Evolutionary conservation across 768 basidiomycete species (phyloP).

Genomic region (Neoboletus subvelutipes): DNA sequence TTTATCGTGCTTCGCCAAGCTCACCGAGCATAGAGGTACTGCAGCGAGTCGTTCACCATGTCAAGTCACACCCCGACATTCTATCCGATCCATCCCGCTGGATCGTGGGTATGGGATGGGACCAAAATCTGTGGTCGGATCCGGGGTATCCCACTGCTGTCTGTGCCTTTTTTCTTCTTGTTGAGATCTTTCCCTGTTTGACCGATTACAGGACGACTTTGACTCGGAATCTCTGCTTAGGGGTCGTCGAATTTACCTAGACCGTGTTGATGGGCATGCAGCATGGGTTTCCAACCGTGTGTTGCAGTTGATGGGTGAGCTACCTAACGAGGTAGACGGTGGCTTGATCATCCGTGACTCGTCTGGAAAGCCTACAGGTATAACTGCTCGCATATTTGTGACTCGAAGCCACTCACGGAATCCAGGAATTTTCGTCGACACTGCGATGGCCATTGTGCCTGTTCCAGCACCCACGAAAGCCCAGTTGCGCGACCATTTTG

Average conservation of each 20-base stretch:
- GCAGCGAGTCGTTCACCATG: constrained; percentile 55
- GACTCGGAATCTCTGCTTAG: constrained; percentile 65
- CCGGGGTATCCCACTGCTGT: constrained; percentile 73
- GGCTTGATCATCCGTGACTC: constrained; percentile 69
- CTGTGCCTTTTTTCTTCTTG: constrained; percentile 25
- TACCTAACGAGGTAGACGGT: constrained; percentile 67
- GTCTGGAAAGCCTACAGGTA: constrained; percentile 68
- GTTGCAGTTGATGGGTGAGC: constrained; percentile 56
- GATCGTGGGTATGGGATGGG: constrained; percentile 92
- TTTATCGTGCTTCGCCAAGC: background rate
- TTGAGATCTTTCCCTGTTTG: background rate
- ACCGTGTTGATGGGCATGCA: constrained; percentile 82
- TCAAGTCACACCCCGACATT: constrained; percentile 57
- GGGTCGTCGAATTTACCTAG: constrained; percentile 69
- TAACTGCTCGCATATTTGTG: background rate
- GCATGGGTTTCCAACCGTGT: constrained; percentile 81
- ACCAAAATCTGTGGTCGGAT: constrained; percentile 78
- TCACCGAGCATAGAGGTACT: constrained; percentile 52
- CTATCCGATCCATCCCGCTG: constrained; percentile 54
- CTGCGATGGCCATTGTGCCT: constrained; percentile 77
- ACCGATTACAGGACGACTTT: constrained; percentile 60
- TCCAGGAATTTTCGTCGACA: constrained; percentile 78
- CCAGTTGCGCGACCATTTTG: constrained; percentile 60
- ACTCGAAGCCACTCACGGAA: background rate
- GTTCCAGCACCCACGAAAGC: constrained; percentile 58